Evolutionary conservation across 2,329 filamentous ascomycete species (phyloP).

Genomic region (Ascochyta viciae-villosae): DNA sequence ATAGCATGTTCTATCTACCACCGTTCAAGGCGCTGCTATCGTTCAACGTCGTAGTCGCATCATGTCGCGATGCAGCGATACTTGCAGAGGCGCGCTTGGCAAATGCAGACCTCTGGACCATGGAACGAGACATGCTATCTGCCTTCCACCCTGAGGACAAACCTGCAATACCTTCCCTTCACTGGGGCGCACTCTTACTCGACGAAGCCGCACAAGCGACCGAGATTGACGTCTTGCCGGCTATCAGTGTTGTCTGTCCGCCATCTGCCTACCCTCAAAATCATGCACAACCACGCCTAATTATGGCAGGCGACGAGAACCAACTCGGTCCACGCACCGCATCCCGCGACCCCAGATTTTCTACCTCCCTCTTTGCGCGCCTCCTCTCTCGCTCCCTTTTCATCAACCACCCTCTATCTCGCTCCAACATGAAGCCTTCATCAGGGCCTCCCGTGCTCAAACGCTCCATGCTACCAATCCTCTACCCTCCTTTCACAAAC

Average conservation of each 20-base stretch:
- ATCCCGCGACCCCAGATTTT: slow-evolving; percentile 43
- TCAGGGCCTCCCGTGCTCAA: slow-evolving; percentile 36
- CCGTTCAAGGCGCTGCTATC: slow-evolving; percentile 49
- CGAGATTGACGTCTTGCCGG: slow-evolving; percentile 52
- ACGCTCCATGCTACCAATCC: slow-evolving; percentile 49
- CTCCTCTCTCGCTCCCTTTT: slow-evolving; percentile 50
- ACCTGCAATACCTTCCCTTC: slow-evolving; percentile 27
- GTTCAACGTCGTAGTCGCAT: slow-evolving; percentile 54
- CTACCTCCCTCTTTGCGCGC: slow-evolving; percentile 52
- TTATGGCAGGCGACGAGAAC: slow-evolving; percentile 57
- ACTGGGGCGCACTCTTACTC: slow-evolving; percentile 55
- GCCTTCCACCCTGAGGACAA: slow-evolving; percentile 39
- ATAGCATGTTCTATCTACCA: slow-evolving; percentile 53
- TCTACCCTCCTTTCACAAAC: slow-evolving; percentile 54
- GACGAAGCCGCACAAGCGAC: slow-evolving; percentile 58
- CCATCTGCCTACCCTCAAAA: slow-evolving; percentile 33
- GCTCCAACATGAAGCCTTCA: slow-evolving; percentile 37
- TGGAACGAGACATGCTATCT: slow-evolving; percentile 44
- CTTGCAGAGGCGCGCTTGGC: slow-evolving; percentile 53
- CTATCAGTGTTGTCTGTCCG: slow-evolving; percentile 51
- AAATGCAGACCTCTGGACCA: slow-evolving; percentile 50
- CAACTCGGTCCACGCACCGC: slow-evolving; percentile 53
- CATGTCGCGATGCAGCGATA: slow-evolving; percentile 52
- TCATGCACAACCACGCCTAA: slow-evolving; percentile 45
- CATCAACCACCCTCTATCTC: slow-evolving; percentile 51